Evolutionary conservation across 2,329 filamentous ascomycete genomes (phyloP).

Genomic region (Trichoderma hamatum): DNA sequence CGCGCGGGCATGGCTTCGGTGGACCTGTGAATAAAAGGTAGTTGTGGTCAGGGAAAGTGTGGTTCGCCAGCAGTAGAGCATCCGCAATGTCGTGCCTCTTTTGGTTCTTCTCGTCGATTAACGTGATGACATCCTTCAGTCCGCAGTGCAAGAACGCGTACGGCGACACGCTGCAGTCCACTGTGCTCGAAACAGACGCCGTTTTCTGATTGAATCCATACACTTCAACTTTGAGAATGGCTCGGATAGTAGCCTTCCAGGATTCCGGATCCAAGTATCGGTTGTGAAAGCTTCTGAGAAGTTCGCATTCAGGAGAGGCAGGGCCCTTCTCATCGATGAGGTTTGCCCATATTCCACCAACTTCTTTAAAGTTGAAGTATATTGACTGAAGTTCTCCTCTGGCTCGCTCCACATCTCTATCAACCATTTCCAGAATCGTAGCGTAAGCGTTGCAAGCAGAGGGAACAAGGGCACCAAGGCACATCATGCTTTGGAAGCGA

Average conservation of each 20-base stretch:
- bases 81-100: conserved; percentile 56
- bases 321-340: conserved; percentile 32
- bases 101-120: conserved; percentile 56
- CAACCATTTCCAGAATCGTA: conserved; percentile 57
- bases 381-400: conserved; percentile 47
- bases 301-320: conserved; percentile 32
- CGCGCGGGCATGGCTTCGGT: conserved; percentile 37
- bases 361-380: conserved; percentile 49
- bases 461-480: conserved; percentile 60
- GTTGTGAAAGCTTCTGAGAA: conserved; percentile 43
- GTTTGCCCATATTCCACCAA: conserved; percentile 54
- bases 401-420: conserved; percentile 53
- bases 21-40: conserved; percentile 33
- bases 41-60: conserved; percentile 33
- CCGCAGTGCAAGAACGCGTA: conserved; percentile 46
- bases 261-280: conserved; percentile 53
- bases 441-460: conserved; percentile 62
- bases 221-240: conserved; percentile 59
- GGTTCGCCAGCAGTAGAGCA: conserved; percentile 46
- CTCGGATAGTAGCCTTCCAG: conserved; percentile 59
- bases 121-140: conserved; percentile 56
- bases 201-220: conserved; percentile 50
- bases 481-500: conserved; percentile 61
- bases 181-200: conserved; percentile 19
- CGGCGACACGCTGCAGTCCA: conserved; percentile 24